Conservation (phyloP, 2,329 filamentous ascomycete genomes). For the Aspergillus carbonarius region DNA sequence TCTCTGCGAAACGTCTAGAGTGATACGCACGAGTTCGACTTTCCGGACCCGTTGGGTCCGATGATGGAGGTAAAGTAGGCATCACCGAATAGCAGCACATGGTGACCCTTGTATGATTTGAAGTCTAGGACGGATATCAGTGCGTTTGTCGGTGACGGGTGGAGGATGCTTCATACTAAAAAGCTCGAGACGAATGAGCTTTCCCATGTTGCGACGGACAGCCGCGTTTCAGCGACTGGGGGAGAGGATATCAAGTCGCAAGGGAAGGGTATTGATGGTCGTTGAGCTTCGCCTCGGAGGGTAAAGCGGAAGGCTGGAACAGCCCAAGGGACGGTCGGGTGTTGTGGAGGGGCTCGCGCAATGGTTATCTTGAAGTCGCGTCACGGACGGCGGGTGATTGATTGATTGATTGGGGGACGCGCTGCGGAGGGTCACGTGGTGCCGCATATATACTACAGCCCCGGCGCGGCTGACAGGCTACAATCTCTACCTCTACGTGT, state of each 20-base stretch:
- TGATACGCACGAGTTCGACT: constrained; percentile 83
- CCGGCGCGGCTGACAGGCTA: not conserved
- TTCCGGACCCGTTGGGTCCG: constrained; percentile 98
- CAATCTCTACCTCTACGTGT: not conserved
- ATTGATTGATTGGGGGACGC: constrained; percentile 21
- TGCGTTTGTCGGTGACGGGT: not conserved
- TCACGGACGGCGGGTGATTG: constrained; percentile 10
- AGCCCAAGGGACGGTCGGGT: constrained; percentile 10
- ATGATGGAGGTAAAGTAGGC: constrained; percentile 99
- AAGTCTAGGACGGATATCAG: constrained; percentile 65
- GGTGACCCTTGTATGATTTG: constrained; percentile 98
- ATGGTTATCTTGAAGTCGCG: constrained; percentile 19
- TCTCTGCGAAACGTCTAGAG: not conserved
- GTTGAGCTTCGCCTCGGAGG: not conserved
- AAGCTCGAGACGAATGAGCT: constrained; percentile 90
- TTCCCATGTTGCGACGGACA: constrained; percentile 70
- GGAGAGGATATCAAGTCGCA: constrained; percentile 10
- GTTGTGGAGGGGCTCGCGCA: constrained; percentile 24
- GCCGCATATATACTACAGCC: not conserved
- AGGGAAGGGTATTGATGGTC: not conserved
- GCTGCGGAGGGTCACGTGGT: constrained; percentile 28
- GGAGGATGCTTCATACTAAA: constrained; percentile 64
- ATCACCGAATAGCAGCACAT: constrained; percentile 90
- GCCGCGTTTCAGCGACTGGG: constrained; percentile 27
- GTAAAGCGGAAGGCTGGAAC: constrained; percentile 2